Conservation (phyloP, 2,329 filamentous ascomycete species). For the Dactylellina sp. region DNA sequence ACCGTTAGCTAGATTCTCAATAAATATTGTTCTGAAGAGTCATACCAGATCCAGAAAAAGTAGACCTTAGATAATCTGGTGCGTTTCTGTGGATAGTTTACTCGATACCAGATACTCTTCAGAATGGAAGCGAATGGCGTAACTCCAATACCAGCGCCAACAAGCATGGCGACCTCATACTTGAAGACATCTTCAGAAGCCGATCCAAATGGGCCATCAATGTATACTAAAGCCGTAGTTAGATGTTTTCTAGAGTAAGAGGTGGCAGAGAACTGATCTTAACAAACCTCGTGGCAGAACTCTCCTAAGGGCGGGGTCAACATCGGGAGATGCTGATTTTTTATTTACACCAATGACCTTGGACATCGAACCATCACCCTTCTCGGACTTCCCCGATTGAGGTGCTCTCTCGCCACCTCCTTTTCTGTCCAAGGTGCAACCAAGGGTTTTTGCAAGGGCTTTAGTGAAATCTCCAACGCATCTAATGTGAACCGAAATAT, state of each 20-base stretch:
- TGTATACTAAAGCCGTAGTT: slow-evolving; percentile 69
- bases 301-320: slow-evolving; percentile 77
- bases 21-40: neutral
- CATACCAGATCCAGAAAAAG: slow-evolving; percentile 80
- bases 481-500: slow-evolving; percentile 87
- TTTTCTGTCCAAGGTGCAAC: slow-evolving; percentile 77
- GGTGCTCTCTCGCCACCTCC: slow-evolving; percentile 63
- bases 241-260: neutral
- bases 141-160: slow-evolving; percentile 84
- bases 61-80: slow-evolving; percentile 86
- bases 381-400: slow-evolving; percentile 64
- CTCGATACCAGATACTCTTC: slow-evolving; percentile 93
- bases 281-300: slow-evolving; percentile 73
- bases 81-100: slow-evolving; percentile 86
- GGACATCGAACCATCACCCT: slow-evolving; percentile 65
- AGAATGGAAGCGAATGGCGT: slow-evolving; percentile 88
- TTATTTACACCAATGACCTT: slow-evolving; percentile 77
- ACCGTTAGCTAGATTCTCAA: slow-evolving; percentile 4
- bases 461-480: slow-evolving; percentile 85
- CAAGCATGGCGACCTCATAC: slow-evolving; percentile 82
- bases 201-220: slow-evolving; percentile 86
- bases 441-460: slow-evolving; percentile 75
- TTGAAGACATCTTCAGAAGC: slow-evolving; percentile 91
- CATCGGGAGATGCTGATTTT: slow-evolving; percentile 67
- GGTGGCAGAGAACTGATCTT: neutral